These are phyloP conservation scores for Candida sanyaensis DNA, from an alignment of 1,139 yeast species.

Conservation along the genomic window DNA sequence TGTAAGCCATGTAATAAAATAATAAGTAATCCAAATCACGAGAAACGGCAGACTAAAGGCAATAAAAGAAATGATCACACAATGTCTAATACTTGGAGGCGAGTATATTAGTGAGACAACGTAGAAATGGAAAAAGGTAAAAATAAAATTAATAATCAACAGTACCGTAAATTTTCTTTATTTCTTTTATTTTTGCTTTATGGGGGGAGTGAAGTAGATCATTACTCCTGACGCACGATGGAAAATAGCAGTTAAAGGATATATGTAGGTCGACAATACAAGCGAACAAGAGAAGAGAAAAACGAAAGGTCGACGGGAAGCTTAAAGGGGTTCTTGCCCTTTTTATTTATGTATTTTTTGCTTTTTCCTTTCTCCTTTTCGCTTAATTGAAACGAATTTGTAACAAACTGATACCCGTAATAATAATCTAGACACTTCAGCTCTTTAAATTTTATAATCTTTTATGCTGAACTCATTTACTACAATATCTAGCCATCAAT, in stretches of 20 bases:
- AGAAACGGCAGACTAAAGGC: neutral
- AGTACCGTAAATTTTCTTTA: neutral
- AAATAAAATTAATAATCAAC: neutral
- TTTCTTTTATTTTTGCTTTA: no score
- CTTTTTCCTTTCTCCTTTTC: no score
- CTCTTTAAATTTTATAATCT: no score
- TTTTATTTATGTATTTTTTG: no score
- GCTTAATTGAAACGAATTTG: no score
- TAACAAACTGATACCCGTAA: no score
- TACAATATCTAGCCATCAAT: no score
- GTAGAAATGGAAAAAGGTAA: neutral
- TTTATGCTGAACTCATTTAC: no score
- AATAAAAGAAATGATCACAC: conserved; percentile 1
- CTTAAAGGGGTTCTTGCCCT: no score
- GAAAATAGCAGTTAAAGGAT: neutral
- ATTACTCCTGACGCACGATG: neutral
- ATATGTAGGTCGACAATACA: neutral
- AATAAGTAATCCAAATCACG: neutral
- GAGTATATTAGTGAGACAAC: no score
- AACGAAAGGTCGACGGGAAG: no score
- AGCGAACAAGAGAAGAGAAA: neutral
- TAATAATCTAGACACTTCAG: no score
- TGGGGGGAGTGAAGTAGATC: neutral
- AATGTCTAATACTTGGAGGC: neutral
- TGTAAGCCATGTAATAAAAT: neutral